Base-by-base conservation (phyloP, 2,329 filamentous ascomycete species). In the Pseudogymnoascus sp. region DNA sequence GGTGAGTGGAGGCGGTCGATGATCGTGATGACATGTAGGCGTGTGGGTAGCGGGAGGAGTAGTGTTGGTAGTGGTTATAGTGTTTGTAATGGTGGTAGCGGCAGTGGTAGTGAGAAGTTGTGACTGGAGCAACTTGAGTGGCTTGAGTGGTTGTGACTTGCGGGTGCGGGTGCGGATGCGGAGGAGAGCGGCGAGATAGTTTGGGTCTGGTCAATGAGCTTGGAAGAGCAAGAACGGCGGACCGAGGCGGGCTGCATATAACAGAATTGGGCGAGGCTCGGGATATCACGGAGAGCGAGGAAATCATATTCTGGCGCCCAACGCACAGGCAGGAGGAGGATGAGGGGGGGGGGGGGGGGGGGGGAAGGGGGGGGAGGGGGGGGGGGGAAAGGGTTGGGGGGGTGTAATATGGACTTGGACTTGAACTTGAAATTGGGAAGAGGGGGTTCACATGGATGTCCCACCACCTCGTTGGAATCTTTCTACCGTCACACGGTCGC, bases 141-240 rank as follows among this genome's bases (percentile, higher is more conserved):
- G 23, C 25, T 31, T 31, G 31, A 60, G 28, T 31, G 28, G 28
- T 31, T 31, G 28, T 37, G 28, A 60, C 34, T 60, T 60, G 54
- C 54, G 54, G 54, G 34, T 60, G 54, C 34, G 54, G 54, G 28
- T 60, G 54, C 28, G 54, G 34, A 60, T 34, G 28, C 28, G 54
- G 28, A 60, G 28, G 54, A 60, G 28, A 36, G 54, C 28, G 54
- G 54, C 28, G 54, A 36, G 16, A 37, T 37, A 60, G 28, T 34
- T 34, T 60, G 54, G 28, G 54, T 60, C 54, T 60, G 54, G 54
- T 60, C 28, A 37, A 34, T 60, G 54, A 60, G 54, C 34, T 60
- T 60, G 54, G 54, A 60, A 37, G 28, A 34, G 28, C 34, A 37
- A 60, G 54, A 37, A 60, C 34, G 25, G 31, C 25, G 34, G 54